Base-by-base conservation (phyloP, 345 rosid genomes). In the Mercurialis annua region DNA sequence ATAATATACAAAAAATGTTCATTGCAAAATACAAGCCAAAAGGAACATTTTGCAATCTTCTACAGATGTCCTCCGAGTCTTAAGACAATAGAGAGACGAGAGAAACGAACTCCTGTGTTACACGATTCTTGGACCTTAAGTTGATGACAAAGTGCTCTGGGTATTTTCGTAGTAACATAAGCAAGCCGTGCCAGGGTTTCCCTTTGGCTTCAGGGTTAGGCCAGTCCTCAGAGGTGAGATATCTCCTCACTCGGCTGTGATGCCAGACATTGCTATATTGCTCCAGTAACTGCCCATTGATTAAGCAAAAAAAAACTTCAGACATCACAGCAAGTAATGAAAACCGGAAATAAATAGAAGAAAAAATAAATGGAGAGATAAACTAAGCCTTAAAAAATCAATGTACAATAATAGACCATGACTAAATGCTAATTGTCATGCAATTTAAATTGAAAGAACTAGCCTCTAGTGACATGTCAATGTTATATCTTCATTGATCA, bases 91-190 rank as follows among this genome's bases (percentile, higher is more conserved):
- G 68, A 12, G 99, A 92, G 65, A 95, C 99, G 44, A 95, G 90
- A 55, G 99, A 95, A 26, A 92, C 98, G 34, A 89, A 92, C 81
- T 92, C 99, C 52, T 73, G 77, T 0, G 93, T 86, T 48, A 92
- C 83, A 51, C 90, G 79, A 11, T 87, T 88, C 81, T 88, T 92
- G 10, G 98, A 92, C 69, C 96, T 86, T 6, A 86, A 89, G 84
- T 89, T 89, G 84, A 95, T 89, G 46, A 95, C 99, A 21, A 95
- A 92, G 72, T 95, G 98, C 73, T 92, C 98, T 0, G 97, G 98
- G 58, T 95, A 86, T 76, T 89, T 95, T 66, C 96, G 81, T 46
- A 89, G 87, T 70, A 94, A 78, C 90, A 80, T 87, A 30, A 94
- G 90, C 80, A 91, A 72, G 53, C 97, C 99, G 50, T 84, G 85